These are phyloP conservation scores for Psilocybe cubensis DNA, from an alignment of 768 basidiomycete species.

Conservation along the genomic window DNA sequence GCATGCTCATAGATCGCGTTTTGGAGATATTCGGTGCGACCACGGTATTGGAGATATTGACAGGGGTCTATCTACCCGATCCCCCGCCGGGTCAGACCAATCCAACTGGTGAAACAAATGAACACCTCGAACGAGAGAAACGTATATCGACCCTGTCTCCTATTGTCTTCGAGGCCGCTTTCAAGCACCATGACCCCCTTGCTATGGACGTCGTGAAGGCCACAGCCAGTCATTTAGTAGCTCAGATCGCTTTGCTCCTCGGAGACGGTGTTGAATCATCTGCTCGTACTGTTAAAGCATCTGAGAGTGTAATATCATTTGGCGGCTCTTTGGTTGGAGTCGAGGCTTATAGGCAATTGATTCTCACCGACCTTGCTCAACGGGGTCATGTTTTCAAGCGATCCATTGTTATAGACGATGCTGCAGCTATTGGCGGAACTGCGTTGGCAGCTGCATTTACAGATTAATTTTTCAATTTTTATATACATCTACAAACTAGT, in stretches of 20 bases:
- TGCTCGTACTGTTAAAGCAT: slow-evolving; percentile 49
- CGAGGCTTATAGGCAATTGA: slow-evolving; percentile 56
- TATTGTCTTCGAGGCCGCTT: slow-evolving; percentile 78
- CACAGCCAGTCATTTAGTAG: slow-evolving; percentile 57
- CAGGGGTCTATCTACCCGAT: slow-evolving; percentile 67
- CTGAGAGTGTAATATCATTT: slow-evolving; percentile 67
- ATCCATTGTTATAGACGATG: slow-evolving; percentile 72
- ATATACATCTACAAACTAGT: no score
- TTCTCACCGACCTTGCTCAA: slow-evolving; percentile 56
- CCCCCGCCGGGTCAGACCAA: slow-evolving; percentile 29
- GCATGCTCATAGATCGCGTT: slow-evolving; percentile 49
- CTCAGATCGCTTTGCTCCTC: slow-evolving; percentile 59
- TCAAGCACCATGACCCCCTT: slow-evolving; percentile 66
- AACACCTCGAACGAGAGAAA: slow-evolving; percentile 59
- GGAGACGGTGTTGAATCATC: slow-evolving; percentile 34
- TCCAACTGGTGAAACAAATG: slow-evolving; percentile 14
- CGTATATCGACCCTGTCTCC: slow-evolving; percentile 76
- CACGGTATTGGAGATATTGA: slow-evolving; percentile 65
- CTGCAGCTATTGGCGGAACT: slow-evolving; percentile 64
- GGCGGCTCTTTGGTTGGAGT: slow-evolving; percentile 80
- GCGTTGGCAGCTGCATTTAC: slow-evolving; percentile 46
- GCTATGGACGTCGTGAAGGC: slow-evolving; percentile 61
- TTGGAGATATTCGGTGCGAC: slow-evolving; percentile 58
- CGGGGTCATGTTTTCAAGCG: slow-evolving; percentile 67
- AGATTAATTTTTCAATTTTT: not conserved